Base-by-base conservation (phyloP, 2,329 filamentous ascomycete species). In the Botrytis tulipae region DNA sequence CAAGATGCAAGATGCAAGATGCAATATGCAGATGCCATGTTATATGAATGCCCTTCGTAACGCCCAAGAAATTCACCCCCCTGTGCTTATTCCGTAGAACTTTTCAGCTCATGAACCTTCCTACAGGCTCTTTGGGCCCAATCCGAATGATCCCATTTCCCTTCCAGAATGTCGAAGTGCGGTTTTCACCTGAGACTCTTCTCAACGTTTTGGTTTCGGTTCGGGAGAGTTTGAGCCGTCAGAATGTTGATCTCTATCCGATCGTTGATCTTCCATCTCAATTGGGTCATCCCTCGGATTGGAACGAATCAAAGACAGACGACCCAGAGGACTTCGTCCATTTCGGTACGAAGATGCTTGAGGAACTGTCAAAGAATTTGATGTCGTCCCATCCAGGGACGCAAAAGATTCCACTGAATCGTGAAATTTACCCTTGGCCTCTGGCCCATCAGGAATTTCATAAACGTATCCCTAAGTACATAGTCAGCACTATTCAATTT, bases 391-490 rank as follows among this genome's bases (percentile, higher is more conserved):
- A 72, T 79, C 78, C 67, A 78, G 72, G 70, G 78, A 76, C 1
- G 20, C 75, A 35, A 79, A 78, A 48, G 79, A 81, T 40, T 84
- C 83, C 14, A 80, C 78, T 6, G 82, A 82, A n/a, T 84, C 84
- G 14, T 82, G 80, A 76, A 82, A 85, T 20, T 83, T 83, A 18
- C 80, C 82, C 70, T 83, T 84, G 35, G 78, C 80, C 44, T 84
- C 80, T 72, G 85, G 83, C 1, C 83, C 80, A 22, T 87, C 85
- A 22, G 84, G 82, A 67, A 87, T 84, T 77, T 87, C 86, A 75
- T 86, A 87, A 12, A 87, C 84, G 59, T 85, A 84, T 4, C 85
- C 84, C 10, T 81, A 80, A 14, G 83, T 80, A 46, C 18, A 42
- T 20, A 29, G 7, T 71, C n/a, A 42, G 46, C 51, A 42, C 46